phyloP scores from a whole-genome alignment of 805 yeast genomes.

The Saccharomycopsis capsularis region DNA sequence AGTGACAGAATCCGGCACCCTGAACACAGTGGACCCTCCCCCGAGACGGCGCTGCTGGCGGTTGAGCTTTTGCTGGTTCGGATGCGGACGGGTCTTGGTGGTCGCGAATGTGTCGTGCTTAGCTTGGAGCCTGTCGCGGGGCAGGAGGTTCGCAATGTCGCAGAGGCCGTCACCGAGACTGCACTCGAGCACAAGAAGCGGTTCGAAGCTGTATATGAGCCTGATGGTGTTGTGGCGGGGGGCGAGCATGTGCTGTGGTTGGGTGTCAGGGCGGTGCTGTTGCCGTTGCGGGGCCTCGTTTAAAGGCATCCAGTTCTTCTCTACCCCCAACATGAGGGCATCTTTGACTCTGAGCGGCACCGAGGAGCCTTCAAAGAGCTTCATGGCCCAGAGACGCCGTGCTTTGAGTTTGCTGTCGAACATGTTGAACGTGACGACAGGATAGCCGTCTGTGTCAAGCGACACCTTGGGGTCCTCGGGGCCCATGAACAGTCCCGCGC shows the following conservation, averaged over 20 bases:
- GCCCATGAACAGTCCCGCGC: constrained; percentile 29
- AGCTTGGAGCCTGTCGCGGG: neutral
- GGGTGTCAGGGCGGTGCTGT: too few species aligned
- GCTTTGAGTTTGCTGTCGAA: constrained; percentile 17
- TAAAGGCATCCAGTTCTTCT: constrained; percentile 11
- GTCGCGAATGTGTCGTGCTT: neutral
- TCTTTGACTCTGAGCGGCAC: constrained; percentile 4
- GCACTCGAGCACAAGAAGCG: constrained; percentile 12
- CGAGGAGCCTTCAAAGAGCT: constrained; percentile 6
- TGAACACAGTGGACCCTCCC: constrained; percentile 3
- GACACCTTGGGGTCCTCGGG: constrained; percentile 38
- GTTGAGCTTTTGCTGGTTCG: neutral
- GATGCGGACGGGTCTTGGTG: neutral
- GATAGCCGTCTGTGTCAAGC: constrained; percentile 33
- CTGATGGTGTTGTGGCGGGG: constrained; percentile 2
- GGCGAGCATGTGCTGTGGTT: too few species aligned
- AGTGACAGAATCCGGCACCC: neutral
- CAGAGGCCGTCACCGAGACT: constrained; percentile 9
- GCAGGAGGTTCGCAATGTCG: constrained; percentile 10
- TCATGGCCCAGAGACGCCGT: constrained; percentile 6
- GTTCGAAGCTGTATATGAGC: constrained; percentile 9
- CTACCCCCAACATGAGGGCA: neutral
- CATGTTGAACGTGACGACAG: constrained; percentile 32
- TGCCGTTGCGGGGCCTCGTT: too few species aligned
- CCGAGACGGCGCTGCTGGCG: neutral